Conservation (phyloP, 2,329 filamentous ascomycete species). For the Orbilia ellipsospora region DNA sequence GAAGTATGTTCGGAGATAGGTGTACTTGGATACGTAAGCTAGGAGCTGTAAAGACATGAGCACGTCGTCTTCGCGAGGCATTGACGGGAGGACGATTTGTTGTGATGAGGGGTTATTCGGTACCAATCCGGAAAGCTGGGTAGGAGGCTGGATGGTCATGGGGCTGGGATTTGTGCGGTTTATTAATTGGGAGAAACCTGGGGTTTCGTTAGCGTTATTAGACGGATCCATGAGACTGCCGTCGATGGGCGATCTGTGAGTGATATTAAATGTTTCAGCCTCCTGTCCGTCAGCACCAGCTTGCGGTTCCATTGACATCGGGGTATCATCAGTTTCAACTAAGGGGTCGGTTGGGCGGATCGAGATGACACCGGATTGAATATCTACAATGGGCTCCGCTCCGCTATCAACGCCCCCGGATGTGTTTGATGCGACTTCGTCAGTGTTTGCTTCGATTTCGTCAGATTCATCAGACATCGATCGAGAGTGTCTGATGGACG, state of each 20-base stretch:
- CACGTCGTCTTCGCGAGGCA: conserved; percentile 97
- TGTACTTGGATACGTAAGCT: conserved; percentile 98
- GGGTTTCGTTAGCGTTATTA: conserved; percentile 73
- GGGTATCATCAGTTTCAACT: conserved; percentile 75
- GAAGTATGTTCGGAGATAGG: conserved; percentile 93
- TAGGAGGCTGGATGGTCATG: conserved; percentile 62
- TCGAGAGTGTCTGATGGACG: conserved; percentile 85
- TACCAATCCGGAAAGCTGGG: conserved; percentile 79
- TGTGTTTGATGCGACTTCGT: conserved; percentile 83
- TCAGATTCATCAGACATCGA: conserved; percentile 88
- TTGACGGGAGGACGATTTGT: conserved; percentile 82
- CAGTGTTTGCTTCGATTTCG: conserved; percentile 76
- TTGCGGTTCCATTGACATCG: conserved; percentile 79
- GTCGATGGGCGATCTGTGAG: conserved; percentile 83
- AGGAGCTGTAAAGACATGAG: conserved; percentile 97
- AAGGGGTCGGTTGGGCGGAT: conserved; percentile 85
- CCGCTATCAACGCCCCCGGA: conserved; percentile 79
- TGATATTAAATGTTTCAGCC: conserved; percentile 91
- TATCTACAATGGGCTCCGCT: conserved; percentile 78
- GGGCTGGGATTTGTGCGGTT: conserved; percentile 45
- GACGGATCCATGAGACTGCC: conserved; percentile 82
- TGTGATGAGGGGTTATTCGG: conserved; percentile 75
- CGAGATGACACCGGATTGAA: conserved; percentile 80
- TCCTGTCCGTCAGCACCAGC: conserved; percentile 87
- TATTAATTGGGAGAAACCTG: conserved; percentile 76